Evolutionary conservation across 2,329 filamentous ascomycete genomes (phyloP), one percentile per base, ranked within the genome.

Genomic region (Calonectria leucothoes): DNA sequence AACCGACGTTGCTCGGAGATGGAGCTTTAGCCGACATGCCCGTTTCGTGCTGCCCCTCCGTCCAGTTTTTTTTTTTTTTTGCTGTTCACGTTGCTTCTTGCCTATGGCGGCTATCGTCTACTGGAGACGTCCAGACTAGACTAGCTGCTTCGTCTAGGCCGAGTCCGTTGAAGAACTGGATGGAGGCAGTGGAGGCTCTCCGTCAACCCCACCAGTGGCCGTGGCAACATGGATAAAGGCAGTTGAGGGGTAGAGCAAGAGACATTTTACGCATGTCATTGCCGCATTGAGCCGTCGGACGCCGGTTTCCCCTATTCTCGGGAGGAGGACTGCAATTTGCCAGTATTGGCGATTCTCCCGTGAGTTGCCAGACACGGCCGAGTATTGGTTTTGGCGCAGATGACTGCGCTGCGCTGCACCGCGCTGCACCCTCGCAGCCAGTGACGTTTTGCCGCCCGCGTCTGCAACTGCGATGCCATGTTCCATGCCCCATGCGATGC

Each of bases 101-200:
- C 45, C 45, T 66, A 61, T 61, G 55, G 55, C 55, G 55, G 55
- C 55, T 61, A 61, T 33, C 65, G 67, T 70, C 37, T 12, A 65
- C 64, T 63, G 63, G 61, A 67, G 69, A 69, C 59, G 72, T 78
- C 75, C 68, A 79, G 77, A 77, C 77, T 71, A 52, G 49, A 59
- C 72, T 77, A 79, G 78, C 73, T 74, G 64, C 69, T 69, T 79
- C 78, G 78, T 80, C 71, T 71, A 78, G 73, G 76, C 77, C 77
- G 76, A 78, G 69, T 76, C 73, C 57, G 76, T 76, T 73, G 69
- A 71, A 66, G 70, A 66, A 52, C 61, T 33, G 39, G 55, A 49
- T 67, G 59, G 33, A 42, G 59, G 59, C 27, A 45, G 57, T 70
- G 59, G 61, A 57, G 49, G 52, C 51, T 51, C 25, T 66, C 17